Conservation (phyloP, 1,139 yeast species). For the Candida glucosophila region DNA sequence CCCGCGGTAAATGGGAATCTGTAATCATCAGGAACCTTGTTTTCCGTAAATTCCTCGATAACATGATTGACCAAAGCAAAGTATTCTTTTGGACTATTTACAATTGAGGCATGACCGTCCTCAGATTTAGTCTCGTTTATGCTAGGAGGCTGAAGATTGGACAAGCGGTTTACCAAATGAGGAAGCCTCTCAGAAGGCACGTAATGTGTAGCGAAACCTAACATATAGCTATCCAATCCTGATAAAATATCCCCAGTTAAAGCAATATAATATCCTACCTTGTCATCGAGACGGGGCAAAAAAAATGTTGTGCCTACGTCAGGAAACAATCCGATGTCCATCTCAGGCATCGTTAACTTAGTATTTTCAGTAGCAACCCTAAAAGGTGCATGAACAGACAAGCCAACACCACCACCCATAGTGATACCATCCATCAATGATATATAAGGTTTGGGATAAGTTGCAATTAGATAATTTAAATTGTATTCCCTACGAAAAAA, state of each 20-base stretch:
- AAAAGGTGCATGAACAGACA: constrained; percentile 88
- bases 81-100: constrained; percentile 27
- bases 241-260: constrained; percentile 72
- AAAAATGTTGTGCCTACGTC: constrained; percentile 94
- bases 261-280: constrained; percentile 78
- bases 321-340: constrained; percentile 93
- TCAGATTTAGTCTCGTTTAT: constrained; percentile 19
- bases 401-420: constrained; percentile 98
- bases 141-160: constrained; percentile 43
- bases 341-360: constrained; percentile 94
- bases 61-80: constrained; percentile 59
- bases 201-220: constrained; percentile 89
- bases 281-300: constrained; percentile 73
- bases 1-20: constrained; percentile 49
- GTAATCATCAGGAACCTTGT: constrained; percentile 58
- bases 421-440: constrained; percentile 87
- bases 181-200: constrained; percentile 59
- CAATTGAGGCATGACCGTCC: constrained; percentile 13
- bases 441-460: constrained; percentile 78
- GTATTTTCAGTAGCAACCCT: constrained; percentile 88
- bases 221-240: constrained; percentile 72
- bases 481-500: constrained; percentile 79
- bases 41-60: constrained; percentile 67
- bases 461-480: constrained; percentile 69
- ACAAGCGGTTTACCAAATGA: constrained; percentile 55